Evolutionary conservation across 768 basidiomycete genomes (phyloP), one percentile per base, ranked within the genome.

Genomic region (Coprinopsis cinerea): DNA sequence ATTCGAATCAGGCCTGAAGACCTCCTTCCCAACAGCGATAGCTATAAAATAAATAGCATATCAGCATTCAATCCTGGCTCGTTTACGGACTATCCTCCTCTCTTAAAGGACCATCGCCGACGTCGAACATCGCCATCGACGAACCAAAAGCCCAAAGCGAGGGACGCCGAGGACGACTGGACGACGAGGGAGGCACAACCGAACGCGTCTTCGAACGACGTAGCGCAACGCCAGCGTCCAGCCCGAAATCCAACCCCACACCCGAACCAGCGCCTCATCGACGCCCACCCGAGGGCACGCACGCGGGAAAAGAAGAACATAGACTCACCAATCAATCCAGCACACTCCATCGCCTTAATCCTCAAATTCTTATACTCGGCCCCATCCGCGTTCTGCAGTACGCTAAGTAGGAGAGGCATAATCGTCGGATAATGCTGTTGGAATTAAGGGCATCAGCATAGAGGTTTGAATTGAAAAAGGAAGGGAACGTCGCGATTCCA

Each of bases 331-430:
- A 91, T 85, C 18, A 92, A 69, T 6, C 88, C 88, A 0, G 88
- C 90, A 63, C 91, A 92, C 61, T 94, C 92, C 88, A 95, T 92
- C 0, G 89, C 88, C 60, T 92, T 90, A 34, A 82, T 77, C 20
- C 87, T 72, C 44, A 93, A 59, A 60, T 82, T 84, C 22, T 75
- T 70, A 62, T 87, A 83, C 44, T 84, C 82, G 0, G 75, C 62
- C 4, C 79, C 78, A 36, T 82, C 83, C 10, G 86, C 85, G 42
- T 87, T 85, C 17, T 78, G 69, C 43, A 95, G 73, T 0, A 92
- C 85, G 48, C 81, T 82, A 53, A 93, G 61, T 18, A 92, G 64
- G 2, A 92, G 71, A 0, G 89, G 88, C 88, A 92, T 91, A 50
- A 92, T 86, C 2, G 79, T 71, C 7, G 76, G 59, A 59, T 92